phyloP scores from a whole-genome alignment of 1,139 yeast species.

The Yamadazyma taylorii region DNA sequence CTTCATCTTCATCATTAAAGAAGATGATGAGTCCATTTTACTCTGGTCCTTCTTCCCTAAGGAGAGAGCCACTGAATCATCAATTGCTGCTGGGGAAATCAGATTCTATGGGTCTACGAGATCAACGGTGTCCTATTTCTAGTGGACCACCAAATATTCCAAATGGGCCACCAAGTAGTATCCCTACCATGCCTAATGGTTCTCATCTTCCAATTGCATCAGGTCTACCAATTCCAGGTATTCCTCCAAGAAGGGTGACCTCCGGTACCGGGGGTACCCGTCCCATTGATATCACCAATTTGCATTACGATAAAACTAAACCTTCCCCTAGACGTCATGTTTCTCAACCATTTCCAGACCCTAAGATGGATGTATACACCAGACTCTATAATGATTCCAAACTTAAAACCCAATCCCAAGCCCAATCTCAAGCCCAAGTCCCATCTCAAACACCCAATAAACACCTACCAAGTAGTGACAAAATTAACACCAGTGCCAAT shows the following conservation, averaged over 20 bases:
- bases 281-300: conserved; percentile 17
- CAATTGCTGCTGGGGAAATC: background rate
- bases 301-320: conserved; percentile 3
- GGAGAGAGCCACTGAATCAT: background rate
- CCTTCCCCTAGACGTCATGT: conserved; percentile 14
- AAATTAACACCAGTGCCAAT: background rate
- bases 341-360: conserved; percentile 7
- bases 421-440: too few relatives aligned
- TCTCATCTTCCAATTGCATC: background rate
- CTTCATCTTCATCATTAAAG: conserved; percentile 15
- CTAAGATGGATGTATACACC: conserved; percentile 15
- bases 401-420: conserved; percentile 1
- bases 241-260: conserved; percentile 1
- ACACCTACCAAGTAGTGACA: background rate
- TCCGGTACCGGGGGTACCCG: background rate
- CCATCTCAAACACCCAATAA: too few relatives aligned
- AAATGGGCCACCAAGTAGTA: too few relatives aligned
- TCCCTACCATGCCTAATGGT: too few relatives aligned
- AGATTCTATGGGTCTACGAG: background rate
- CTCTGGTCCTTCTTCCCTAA: background rate
- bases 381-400: conserved; percentile 15
- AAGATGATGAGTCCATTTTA: conserved; percentile 14
- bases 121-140: conserved; percentile 3
- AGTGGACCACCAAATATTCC: too few relatives aligned
- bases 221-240: background rate